Evolutionary conservation across 176 grass and related monocot genomes (phyloP).

Genomic region (Rhynchospora pubera): DNA sequence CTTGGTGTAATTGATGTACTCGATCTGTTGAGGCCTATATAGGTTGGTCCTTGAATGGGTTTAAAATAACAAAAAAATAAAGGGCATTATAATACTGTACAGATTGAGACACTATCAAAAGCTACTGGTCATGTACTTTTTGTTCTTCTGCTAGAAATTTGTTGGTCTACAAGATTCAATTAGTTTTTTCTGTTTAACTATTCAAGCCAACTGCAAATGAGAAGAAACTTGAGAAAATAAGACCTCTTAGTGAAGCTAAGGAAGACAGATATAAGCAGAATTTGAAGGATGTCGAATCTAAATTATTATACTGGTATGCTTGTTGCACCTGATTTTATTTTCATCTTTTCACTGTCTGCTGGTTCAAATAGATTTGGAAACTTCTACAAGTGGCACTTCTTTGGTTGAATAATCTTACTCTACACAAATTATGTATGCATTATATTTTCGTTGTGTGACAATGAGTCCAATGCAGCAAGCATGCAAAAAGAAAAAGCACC

Average conservation of each 20-base stretch:
- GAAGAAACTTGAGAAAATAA: neutral
- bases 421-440: too few species aligned
- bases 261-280: neutral
- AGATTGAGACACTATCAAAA: neutral
- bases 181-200: slow-evolving; percentile 4
- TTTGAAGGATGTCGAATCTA: slow-evolving; percentile 10
- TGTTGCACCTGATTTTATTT: neutral
- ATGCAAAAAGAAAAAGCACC: neutral
- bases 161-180: neutral
- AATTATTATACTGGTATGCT: slow-evolving; percentile 13
- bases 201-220: slow-evolving; percentile 2
- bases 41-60: neutral
- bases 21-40: neutral
- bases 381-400: neutral
- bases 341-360: neutral
- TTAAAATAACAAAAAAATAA: neutral
- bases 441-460: too few species aligned
- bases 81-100: neutral
- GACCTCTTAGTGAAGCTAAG: neutral
- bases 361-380: neutral
- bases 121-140: neutral
- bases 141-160: neutral
- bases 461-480: neutral
- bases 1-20: neutral
- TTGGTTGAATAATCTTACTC: neutral